Conservation (phyloP, 768 basidiomycete species). For the Amanita fuliginea region DNA sequence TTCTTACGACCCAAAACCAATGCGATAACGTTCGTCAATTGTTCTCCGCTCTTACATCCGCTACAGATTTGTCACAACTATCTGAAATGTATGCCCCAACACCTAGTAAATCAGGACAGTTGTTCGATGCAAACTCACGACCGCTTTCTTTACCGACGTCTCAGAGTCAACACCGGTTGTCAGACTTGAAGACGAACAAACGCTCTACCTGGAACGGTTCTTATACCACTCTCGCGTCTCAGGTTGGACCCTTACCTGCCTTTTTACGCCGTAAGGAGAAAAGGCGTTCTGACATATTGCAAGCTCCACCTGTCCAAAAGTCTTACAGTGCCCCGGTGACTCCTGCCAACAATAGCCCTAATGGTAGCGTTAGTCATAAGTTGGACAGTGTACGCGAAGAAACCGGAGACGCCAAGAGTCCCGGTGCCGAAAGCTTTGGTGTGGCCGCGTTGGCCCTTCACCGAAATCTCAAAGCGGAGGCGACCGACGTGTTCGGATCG, state of each 20-base stretch:
- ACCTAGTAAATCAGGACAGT: conserved; percentile 32
- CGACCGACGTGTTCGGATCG: conserved; percentile 35
- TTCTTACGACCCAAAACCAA: conserved; percentile 68
- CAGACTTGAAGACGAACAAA: conserved; percentile 27
- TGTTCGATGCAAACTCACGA: conserved; percentile 19
- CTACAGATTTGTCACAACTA: conserved; percentile 62
- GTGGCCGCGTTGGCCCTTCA: conserved; percentile 50
- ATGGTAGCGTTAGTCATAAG: neutral
- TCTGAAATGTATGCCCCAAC: conserved; percentile 86
- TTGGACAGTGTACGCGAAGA: conserved; percentile 20
- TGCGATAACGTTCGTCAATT: conserved; percentile 76
- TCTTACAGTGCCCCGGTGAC: conserved; percentile 29
- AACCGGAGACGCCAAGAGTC: conserved; percentile 12
- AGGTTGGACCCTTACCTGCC: conserved; percentile 34
- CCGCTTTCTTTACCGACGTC: conserved; percentile 30
- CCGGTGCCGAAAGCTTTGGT: conserved; percentile 35
- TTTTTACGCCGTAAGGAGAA: conserved; percentile 36
- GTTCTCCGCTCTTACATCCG: conserved; percentile 64
- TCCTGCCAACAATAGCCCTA: conserved; percentile 8
- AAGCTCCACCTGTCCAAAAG: conserved; percentile 12
- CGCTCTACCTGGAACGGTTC: conserved; percentile 72
- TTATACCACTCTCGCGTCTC: conserved; percentile 37
- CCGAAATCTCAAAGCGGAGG: conserved; percentile 37
- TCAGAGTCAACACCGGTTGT: conserved; percentile 17
- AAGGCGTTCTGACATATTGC: conserved; percentile 43